These are phyloP conservation scores for Malus fusca DNA, from an alignment of 306 rosid genomes.

Conservation along the genomic window DNA sequence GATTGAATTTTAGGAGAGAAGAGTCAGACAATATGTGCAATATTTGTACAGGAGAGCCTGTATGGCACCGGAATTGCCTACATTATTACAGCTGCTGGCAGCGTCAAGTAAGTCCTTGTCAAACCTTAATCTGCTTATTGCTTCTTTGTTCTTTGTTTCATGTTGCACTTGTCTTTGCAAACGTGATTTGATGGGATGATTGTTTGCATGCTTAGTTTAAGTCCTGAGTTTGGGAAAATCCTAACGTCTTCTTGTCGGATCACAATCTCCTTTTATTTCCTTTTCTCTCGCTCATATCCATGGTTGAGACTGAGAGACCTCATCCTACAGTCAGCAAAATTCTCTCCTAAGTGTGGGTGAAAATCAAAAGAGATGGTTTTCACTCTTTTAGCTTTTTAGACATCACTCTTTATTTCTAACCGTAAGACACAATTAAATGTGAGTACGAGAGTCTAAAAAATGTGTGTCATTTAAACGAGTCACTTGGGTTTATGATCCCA, in stretches of 20 bases:
- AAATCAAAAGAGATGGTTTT: not conserved
- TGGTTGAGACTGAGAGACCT: not conserved
- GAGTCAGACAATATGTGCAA: slow-evolving; percentile 7
- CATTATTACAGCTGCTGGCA: slow-evolving; percentile 43
- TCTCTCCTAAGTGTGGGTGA: not conserved
- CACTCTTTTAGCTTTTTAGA: no score
- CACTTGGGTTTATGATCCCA: not conserved
- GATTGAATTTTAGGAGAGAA: slow-evolving; percentile 17
- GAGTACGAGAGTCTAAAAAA: no score
- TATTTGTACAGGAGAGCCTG: slow-evolving; percentile 22
- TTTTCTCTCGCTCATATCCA: not conserved
- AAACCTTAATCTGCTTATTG: not conserved
- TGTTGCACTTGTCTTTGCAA: not conserved
- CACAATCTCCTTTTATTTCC: no score
- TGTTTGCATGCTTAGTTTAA: not conserved
- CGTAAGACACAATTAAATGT: no score
- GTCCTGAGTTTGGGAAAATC: not conserved
- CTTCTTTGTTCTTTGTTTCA: not conserved
- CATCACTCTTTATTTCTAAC: not conserved
- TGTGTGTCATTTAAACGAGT: no score
- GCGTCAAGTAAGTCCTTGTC: slow-evolving; percentile 38
- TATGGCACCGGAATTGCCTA: slow-evolving; percentile 39
- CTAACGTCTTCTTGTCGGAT: no score
- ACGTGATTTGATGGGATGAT: not conserved
- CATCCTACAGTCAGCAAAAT: not conserved